Percentiles rank a stretch among this genome's conserved stretches.
Conservation (phyloP, 495 filamentous ascomycete genomes). For the Aspergillus hancockii region DNA sequence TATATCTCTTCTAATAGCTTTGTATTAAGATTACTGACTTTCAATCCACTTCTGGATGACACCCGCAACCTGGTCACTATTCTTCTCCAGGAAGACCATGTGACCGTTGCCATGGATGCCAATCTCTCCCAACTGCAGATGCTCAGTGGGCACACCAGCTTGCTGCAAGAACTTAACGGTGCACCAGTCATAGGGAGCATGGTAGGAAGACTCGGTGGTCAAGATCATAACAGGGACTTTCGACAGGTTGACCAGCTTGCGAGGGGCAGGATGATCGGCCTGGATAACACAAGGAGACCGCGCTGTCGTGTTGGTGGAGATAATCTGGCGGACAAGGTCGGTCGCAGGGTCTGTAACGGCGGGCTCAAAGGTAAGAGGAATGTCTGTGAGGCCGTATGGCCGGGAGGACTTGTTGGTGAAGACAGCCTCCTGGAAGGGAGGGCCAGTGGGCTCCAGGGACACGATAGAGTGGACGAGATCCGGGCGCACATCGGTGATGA, state of each 20-base stretch:
- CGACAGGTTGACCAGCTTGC: conserved; percentile 49
- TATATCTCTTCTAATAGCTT: background rate
- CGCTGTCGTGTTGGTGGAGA: conserved; percentile 22
- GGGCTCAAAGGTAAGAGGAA: conserved; percentile 53
- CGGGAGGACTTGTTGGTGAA: conserved; percentile 28
- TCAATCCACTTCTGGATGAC: conserved; percentile 45
- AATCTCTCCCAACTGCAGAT: conserved; percentile 44
- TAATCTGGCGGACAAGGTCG: conserved; percentile 29
- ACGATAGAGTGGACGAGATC: conserved; percentile 49
- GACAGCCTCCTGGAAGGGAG: conserved; percentile 46
- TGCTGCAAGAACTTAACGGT: conserved; percentile 55
- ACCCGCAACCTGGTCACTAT: conserved; percentile 51
- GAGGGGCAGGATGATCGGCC: conserved; percentile 40
- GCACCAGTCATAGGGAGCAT: conserved; percentile 59
- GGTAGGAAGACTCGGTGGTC: conserved; percentile 56
- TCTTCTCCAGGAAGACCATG: conserved; percentile 62
- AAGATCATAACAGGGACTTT: conserved; percentile 48
- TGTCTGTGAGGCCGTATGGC: conserved; percentile 48
- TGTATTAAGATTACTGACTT: background rate
- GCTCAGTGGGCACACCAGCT: conserved; percentile 50
- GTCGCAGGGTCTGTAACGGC: conserved; percentile 28
- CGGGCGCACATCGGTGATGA: conserved; percentile 47
- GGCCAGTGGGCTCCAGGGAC: conserved; percentile 55
- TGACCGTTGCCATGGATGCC: conserved; percentile 60
- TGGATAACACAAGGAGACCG: conserved; percentile 45